Percentiles rank a stretch among this genome's conserved stretches.
Conservation (phyloP, 2,329 filamentous ascomycete species). For the Colletotrichum salicis region DNA sequence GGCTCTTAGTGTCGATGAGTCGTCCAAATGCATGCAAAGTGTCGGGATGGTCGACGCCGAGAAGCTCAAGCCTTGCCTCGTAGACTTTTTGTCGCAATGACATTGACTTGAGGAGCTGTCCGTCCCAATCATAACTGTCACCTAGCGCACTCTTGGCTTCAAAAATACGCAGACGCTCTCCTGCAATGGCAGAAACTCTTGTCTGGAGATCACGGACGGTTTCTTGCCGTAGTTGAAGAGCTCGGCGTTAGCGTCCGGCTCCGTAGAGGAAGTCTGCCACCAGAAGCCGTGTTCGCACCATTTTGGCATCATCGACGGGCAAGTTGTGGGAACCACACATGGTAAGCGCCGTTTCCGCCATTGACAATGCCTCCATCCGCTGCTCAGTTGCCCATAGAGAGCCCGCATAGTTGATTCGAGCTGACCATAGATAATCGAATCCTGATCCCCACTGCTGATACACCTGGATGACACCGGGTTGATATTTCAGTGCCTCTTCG, state of each 20-base stretch:
- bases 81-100: not conserved
- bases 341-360: not conserved
- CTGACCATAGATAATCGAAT: not conserved
- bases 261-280: slow-evolving; percentile 12
- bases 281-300: not conserved
- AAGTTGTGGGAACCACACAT: not conserved
- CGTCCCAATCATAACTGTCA: slow-evolving; percentile 7
- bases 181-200: not conserved
- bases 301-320: not conserved
- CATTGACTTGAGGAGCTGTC: not conserved
- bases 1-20: not conserved
- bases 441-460: too few species aligned
- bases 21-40: not conserved
- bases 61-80: not conserved
- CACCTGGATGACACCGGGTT: not conserved
- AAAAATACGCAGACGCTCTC: not conserved
- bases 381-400: not conserved
- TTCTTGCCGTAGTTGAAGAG: not conserved
- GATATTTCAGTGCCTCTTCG: not conserved
- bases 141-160: not conserved
- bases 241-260: not conserved
- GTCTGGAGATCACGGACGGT: not conserved
- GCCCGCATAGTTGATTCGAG: slow-evolving; percentile 5
- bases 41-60: not conserved
- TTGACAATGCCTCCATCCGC: not conserved